Evolutionary conservation across 2,329 filamentous ascomycete genomes (phyloP).

Genomic region (Biscogniauxia sp.): DNA sequence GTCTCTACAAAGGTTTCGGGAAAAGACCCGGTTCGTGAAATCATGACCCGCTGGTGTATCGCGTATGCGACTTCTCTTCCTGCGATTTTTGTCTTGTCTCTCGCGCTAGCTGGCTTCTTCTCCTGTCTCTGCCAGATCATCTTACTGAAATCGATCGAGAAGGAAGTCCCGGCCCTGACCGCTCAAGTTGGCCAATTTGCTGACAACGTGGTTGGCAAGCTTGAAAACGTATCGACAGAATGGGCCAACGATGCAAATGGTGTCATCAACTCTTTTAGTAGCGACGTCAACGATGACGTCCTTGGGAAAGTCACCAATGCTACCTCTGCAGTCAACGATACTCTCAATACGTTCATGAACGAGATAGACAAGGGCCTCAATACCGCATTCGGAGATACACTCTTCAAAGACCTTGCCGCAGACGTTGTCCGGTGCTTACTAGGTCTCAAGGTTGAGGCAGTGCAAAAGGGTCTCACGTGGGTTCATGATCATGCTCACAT

Average conservation of each 20-base stretch:
- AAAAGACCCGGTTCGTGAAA: constrained; percentile 48
- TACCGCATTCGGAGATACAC: constrained; percentile 75
- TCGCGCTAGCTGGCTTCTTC: constrained; percentile 79
- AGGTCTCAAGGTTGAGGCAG: constrained; percentile 76
- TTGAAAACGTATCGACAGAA: constrained; percentile 69
- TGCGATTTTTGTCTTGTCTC: constrained; percentile 80
- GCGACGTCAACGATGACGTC: constrained; percentile 78
- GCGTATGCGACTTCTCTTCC: constrained; percentile 84
- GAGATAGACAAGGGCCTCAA: constrained; percentile 74
- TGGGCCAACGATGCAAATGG: constrained; percentile 78
- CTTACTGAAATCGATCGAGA: constrained; percentile 69
- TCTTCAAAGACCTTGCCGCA: constrained; percentile 74
- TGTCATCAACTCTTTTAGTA: constrained; percentile 68
- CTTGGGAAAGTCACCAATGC: constrained; percentile 85
- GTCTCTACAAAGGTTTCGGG: constrained; percentile 63
- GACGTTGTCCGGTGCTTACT: constrained; percentile 86
- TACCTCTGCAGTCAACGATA: constrained; percentile 79
- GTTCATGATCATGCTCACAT: constrained; percentile 84
- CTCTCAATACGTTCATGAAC: constrained; percentile 77
- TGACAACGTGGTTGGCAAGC: constrained; percentile 68
- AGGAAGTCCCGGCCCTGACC: constrained; percentile 73
- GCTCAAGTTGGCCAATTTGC: constrained; percentile 76
- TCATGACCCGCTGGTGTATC: constrained; percentile 76
- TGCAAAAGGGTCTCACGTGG: constrained; percentile 92
- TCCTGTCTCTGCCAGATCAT: constrained; percentile 80